These are phyloP conservation scores for Beauveria sp. DNA, from an alignment of 2,329 filamentous ascomycete genomes.

Conservation along the genomic window DNA sequence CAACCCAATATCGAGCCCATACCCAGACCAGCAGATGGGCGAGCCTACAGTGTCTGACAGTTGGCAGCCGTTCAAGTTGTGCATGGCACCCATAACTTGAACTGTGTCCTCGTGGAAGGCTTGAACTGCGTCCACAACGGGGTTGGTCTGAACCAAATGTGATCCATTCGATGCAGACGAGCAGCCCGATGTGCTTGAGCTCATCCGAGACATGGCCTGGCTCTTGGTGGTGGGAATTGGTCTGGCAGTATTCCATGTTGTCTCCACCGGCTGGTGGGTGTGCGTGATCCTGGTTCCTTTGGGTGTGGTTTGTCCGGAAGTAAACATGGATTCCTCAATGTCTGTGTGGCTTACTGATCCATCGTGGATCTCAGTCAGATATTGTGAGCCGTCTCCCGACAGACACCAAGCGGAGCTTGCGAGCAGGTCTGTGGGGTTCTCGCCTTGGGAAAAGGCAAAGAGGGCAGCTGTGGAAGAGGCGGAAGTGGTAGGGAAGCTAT, in stretches of 20 bases:
- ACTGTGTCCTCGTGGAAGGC: constrained; percentile 32
- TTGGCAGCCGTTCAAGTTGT: constrained; percentile 14
- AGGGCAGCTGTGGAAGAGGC: constrained; percentile 43
- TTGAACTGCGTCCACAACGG: constrained; percentile 40
- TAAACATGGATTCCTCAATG: constrained; percentile 46
- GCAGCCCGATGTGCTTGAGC: constrained; percentile 30
- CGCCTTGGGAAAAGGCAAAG: constrained; percentile 53
- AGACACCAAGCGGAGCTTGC: constrained; percentile 47
- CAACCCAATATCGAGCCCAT: constrained; percentile 38
- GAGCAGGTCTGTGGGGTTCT: constrained; percentile 49
- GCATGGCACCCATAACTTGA: constrained; percentile 29
- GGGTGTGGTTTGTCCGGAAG: constrained; percentile 47
- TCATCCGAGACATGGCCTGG: constrained; percentile 32
- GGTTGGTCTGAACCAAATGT: constrained; percentile 42
- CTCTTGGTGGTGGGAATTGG: constrained; percentile 25
- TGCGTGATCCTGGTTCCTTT: constrained; percentile 40
- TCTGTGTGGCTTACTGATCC: constrained; percentile 44
- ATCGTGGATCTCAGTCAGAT: constrained; percentile 46
- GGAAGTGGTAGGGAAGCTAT: constrained; percentile 46
- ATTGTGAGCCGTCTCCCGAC: constrained; percentile 52
- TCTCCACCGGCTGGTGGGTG: constrained; percentile 34
- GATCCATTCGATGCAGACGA: constrained; percentile 44
- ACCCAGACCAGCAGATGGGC: constrained; percentile 43
- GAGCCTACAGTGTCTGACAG: constrained; percentile 25
- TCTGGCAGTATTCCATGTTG: constrained; percentile 39